Evolutionary conservation across 2,329 filamentous ascomycete species (phyloP).

Genomic region (Basipetospora chlamydospora): DNA sequence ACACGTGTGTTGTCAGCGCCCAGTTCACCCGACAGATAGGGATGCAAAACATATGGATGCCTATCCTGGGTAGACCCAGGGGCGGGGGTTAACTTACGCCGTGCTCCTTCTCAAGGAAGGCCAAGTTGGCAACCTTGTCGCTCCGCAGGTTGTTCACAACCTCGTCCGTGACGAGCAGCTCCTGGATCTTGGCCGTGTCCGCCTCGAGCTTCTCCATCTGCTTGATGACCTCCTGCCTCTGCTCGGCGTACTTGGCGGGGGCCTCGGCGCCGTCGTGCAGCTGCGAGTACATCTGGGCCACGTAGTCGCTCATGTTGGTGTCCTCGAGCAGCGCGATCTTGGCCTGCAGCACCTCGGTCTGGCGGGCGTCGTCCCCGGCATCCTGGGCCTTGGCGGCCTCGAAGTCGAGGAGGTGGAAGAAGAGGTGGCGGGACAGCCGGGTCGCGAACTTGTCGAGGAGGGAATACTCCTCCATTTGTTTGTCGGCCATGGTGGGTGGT

Average conservation of each 20-base stretch:
- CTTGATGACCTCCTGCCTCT: constrained; percentile 76
- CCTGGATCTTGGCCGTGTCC: constrained; percentile 76
- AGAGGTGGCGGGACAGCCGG: constrained; percentile 87
- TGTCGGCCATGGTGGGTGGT: constrained; percentile 7
- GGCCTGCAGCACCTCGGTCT: constrained; percentile 61
- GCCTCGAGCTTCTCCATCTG: constrained; percentile 73
- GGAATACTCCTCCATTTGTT: constrained; percentile 7
- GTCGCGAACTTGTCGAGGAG: constrained; percentile 54
- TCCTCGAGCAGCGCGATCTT: constrained; percentile 91
- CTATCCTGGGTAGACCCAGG: no score
- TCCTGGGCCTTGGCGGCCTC: constrained; percentile 70
- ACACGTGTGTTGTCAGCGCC: not conserved
- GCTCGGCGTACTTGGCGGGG: constrained; percentile 74
- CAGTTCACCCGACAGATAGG: not conserved
- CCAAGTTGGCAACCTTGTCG: constrained; percentile 98
- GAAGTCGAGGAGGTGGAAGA: constrained; percentile 94
- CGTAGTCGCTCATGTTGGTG: constrained; percentile 98
- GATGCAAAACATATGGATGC: not conserved
- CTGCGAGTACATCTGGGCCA: constrained; percentile 81
- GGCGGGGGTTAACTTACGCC: constrained; percentile 48
- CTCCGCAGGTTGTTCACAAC: constrained; percentile 83
- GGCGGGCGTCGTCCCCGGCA: constrained; percentile 41
- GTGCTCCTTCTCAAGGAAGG: constrained; percentile 93
- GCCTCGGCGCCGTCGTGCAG: constrained; percentile 59
- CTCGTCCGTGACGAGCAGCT: constrained; percentile 73